Evolutionary conservation across 257 asterid genomes (phyloP).

Genomic region (Scutellaria galericulata): DNA sequence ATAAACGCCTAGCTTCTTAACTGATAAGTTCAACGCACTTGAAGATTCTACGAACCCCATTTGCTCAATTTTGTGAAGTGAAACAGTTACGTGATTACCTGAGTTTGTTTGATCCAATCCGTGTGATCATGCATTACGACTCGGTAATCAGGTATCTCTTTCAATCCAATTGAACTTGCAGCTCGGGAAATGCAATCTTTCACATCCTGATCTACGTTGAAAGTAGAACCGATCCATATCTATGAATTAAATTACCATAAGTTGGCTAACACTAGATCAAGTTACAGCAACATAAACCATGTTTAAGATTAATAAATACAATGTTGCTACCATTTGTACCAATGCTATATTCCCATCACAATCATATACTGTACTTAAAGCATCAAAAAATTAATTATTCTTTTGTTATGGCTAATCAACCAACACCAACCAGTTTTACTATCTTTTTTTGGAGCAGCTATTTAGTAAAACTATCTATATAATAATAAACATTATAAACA

Average conservation of each 20-base stretch:
- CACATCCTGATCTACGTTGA: constrained; percentile 68
- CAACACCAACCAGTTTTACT: neutral
- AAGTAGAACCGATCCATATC: constrained; percentile 73
- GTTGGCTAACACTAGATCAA: constrained; percentile 23
- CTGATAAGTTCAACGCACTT: no score
- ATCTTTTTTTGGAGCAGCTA: no score
- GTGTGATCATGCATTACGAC: constrained; percentile 69
- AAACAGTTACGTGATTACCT: constrained; percentile 46
- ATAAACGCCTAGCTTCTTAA: neutral
- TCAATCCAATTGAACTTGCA: constrained; percentile 80
- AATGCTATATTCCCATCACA: no score
- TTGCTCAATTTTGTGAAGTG: neutral
- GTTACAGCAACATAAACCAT: neutral
- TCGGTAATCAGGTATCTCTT: constrained; percentile 61
- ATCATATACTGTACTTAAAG: neutral
- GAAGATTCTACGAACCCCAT: no score
- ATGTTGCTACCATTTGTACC: neutral
- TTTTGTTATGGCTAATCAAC: neutral
- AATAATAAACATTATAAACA: neutral
- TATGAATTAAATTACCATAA: constrained; percentile 35
- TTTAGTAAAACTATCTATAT: no score
- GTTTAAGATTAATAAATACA: constrained; percentile 3
- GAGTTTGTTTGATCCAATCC: constrained; percentile 80
- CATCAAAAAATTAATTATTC: neutral
- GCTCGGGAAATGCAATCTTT: constrained; percentile 77